Evolutionary conservation across 495 filamentous ascomycete species (phyloP).

Genomic region (Aspergillus indologenus): DNA sequence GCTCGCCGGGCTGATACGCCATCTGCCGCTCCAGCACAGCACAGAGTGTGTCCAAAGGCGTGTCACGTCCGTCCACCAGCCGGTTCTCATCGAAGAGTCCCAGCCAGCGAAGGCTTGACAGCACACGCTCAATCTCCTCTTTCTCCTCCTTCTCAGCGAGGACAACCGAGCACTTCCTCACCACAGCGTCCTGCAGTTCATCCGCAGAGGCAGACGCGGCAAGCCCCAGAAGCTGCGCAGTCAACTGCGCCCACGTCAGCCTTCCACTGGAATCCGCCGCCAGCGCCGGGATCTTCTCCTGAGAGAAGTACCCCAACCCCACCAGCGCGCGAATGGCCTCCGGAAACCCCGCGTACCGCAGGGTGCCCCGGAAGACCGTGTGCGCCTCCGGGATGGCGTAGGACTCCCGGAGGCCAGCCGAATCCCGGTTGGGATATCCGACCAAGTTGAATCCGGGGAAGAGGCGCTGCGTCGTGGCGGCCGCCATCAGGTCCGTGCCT

Average conservation of each 20-base stretch:
- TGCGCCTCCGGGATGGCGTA: slow-evolving; percentile 4
- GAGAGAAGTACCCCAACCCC: background rate
- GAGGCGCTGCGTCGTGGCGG: background rate
- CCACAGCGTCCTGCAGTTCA: background rate
- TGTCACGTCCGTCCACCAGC: background rate
- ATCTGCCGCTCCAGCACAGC: background rate
- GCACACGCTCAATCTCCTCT: background rate
- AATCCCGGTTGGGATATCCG: background rate
- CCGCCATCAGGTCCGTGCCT: background rate
- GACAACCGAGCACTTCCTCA: background rate
- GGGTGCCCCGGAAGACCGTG: slow-evolving; percentile 1
- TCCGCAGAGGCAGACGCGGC: background rate
- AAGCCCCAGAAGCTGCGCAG: background rate
- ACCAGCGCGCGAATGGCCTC: slow-evolving; percentile 1
- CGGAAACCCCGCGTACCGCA: slow-evolving; percentile 6
- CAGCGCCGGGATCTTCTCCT: slow-evolving; percentile 17
- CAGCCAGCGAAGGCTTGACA: background rate
- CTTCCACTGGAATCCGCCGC: background rate
- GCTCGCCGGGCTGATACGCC: background rate
- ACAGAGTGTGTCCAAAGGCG: background rate
- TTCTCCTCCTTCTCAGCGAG: background rate
- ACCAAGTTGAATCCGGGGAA: background rate
- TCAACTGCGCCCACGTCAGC: background rate
- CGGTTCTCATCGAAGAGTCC: background rate
- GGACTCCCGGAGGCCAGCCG: background rate